A percentile compares a stretch with the other conserved stretches of the same genome.
phyloP scores from a whole-genome alignment of 2,329 filamentous ascomycete species.

The Cladosporium austrohemisphaericum region DNA sequence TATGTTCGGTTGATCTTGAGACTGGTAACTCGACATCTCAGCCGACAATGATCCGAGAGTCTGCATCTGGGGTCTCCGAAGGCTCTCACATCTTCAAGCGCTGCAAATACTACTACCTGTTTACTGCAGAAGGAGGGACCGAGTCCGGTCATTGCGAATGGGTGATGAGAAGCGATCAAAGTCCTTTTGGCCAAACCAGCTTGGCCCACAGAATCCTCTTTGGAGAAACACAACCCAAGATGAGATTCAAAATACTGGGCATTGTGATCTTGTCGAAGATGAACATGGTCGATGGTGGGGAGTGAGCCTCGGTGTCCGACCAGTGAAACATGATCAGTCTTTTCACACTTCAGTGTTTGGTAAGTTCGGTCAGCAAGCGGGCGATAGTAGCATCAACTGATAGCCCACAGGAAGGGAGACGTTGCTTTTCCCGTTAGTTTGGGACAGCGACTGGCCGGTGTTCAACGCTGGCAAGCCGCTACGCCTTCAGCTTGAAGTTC shows the following conservation, averaged over 20 bases:
- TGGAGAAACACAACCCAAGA: slow-evolving; percentile 49
- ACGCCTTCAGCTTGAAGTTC: slow-evolving; percentile 32
- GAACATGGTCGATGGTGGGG: slow-evolving; percentile 47
- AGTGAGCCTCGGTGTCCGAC: slow-evolving; percentile 46
- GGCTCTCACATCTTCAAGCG: slow-evolving; percentile 57
- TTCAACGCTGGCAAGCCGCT: slow-evolving; percentile 44
- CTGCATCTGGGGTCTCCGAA: slow-evolving; percentile 45
- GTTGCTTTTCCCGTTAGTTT: slow-evolving; percentile 49
- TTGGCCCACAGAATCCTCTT: slow-evolving; percentile 55
- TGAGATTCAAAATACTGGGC: slow-evolving; percentile 50
- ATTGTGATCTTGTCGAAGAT: slow-evolving; percentile 49
- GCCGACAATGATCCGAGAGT: slow-evolving; percentile 37
- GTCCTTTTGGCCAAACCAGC: slow-evolving; percentile 60
- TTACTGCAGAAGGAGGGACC: slow-evolving; percentile 53
- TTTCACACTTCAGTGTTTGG: slow-evolving; percentile 22
- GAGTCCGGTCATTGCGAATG: slow-evolving; percentile 60
- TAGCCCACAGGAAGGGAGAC: slow-evolving; percentile 49
- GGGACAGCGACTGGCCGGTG: slow-evolving; percentile 51
- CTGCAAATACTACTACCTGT: slow-evolving; percentile 57
- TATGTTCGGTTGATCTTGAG: slow-evolving; percentile 42
- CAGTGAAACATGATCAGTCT: slow-evolving; percentile 23
- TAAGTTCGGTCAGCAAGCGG: slow-evolving; percentile 43
- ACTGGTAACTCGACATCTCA: slow-evolving; percentile 41
- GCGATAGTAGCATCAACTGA: too few relatives aligned
- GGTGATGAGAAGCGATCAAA: slow-evolving; percentile 51